These are phyloP conservation scores for Gentiana macrophylla DNA, from an alignment of 257 asterid genomes.

Conservation along the genomic window DNA sequence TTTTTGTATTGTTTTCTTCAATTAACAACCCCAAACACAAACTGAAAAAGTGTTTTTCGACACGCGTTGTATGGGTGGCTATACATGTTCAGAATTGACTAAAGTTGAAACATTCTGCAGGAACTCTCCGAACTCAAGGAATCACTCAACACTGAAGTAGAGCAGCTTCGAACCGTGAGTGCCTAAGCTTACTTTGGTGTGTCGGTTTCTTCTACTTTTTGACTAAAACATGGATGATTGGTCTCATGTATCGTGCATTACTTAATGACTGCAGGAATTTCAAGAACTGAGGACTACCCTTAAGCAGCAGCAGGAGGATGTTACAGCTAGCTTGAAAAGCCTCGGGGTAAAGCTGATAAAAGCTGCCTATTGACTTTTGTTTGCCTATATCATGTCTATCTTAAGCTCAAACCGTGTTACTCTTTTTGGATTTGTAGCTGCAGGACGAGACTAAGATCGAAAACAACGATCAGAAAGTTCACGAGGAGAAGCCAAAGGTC, in stretches of 20 bases:
- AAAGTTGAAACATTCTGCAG: constrained; percentile 23
- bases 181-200: neutral
- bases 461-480: constrained; percentile 19
- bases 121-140: constrained; percentile 73
- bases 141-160: constrained; percentile 68
- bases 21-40: too few relatives aligned
- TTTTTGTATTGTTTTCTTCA: too few relatives aligned
- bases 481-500: constrained; percentile 7
- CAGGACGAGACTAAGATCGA: constrained; percentile 43
- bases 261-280: constrained; percentile 48
- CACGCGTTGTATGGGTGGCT: too few relatives aligned
- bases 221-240: too few relatives aligned
- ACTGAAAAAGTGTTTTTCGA: too few relatives aligned
- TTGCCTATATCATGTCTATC: neutral
- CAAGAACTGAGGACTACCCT: constrained; percentile 79
- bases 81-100: too few relatives aligned
- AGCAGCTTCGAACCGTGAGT: constrained; percentile 83
- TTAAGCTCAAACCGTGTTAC: neutral
- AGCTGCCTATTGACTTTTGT: constrained; percentile 12
- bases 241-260: neutral
- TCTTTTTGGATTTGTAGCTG: constrained; percentile 31
- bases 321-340: constrained; percentile 48
- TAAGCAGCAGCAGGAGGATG: constrained; percentile 97
- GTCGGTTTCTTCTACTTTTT: neutral
- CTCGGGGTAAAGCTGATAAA: constrained; percentile 35